Evolutionary conservation across 106 monocot genomes (phyloP).

Genomic region (Allium fistulosum): DNA sequence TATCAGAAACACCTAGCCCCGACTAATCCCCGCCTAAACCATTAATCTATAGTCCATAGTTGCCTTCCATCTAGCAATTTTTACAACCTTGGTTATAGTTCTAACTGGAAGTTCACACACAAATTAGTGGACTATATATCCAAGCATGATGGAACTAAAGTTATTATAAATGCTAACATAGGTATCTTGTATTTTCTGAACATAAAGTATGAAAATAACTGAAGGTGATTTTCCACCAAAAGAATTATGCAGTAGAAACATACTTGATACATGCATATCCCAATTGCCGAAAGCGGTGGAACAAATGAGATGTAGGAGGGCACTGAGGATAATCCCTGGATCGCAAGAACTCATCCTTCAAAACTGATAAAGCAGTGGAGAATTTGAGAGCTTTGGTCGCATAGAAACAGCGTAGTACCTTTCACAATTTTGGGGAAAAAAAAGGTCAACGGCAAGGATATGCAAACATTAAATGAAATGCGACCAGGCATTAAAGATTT

Average conservation of each 20-base stretch:
- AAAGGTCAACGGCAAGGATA: slow-evolving; percentile 1
- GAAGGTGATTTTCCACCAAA: neutral
- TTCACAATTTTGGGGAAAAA: neutral
- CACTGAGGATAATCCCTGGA: slow-evolving; percentile 98
- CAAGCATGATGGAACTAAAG: too few relatives aligned
- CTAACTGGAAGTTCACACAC: too few relatives aligned
- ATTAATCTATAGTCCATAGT: too few relatives aligned
- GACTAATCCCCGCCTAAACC: too few relatives aligned
- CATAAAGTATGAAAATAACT: neutral
- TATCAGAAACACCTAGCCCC: too few relatives aligned
- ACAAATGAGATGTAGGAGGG: slow-evolving; percentile 86
- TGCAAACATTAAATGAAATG: slow-evolving; percentile 7
- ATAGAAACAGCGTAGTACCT: slow-evolving; percentile 84
- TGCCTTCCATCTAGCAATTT: too few relatives aligned
- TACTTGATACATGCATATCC: slow-evolving; percentile 99
- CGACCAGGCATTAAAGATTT: neutral
- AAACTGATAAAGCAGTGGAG: slow-evolving; percentile 87
- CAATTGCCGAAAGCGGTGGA: slow-evolving; percentile 86
- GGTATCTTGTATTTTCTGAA: too few relatives aligned
- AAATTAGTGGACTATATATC: too few relatives aligned
- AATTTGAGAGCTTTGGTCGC: slow-evolving; percentile 97
- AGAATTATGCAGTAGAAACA: slow-evolving; percentile 9
- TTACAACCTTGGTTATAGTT: too few relatives aligned
- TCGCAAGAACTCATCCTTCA: slow-evolving; percentile 93
- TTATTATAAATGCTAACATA: too few relatives aligned